phyloP scores from a whole-genome alignment of 257 asterid genomes.

The Sherardia arvensis region DNA sequence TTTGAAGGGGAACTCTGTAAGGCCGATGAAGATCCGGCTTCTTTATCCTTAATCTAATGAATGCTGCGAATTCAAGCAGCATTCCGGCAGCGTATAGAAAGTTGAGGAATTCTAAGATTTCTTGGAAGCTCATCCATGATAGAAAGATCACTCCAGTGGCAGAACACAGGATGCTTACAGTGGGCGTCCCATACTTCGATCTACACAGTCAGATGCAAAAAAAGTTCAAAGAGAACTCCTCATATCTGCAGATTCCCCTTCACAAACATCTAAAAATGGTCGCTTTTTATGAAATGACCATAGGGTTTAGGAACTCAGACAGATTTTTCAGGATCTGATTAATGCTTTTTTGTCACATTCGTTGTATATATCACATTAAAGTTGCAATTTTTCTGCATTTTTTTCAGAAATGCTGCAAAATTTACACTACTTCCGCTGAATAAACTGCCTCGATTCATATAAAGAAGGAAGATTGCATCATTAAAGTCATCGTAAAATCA shows the following conservation, averaged over 20 bases:
- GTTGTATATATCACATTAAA: background rate
- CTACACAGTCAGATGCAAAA: constrained; percentile 23
- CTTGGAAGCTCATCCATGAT: constrained; percentile 97
- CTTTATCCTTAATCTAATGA: constrained; percentile 54
- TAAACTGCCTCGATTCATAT: background rate
- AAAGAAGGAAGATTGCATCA: too few relatives aligned
- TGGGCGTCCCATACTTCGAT: constrained; percentile 86
- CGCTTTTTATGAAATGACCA: background rate
- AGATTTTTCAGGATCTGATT: background rate
- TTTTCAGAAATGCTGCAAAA: background rate
- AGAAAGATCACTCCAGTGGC: constrained; percentile 74
- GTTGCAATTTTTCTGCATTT: background rate
- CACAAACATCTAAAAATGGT: background rate
- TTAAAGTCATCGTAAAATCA: background rate
- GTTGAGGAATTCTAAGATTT: constrained; percentile 83
- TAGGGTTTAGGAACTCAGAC: background rate
- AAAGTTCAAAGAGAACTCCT: background rate
- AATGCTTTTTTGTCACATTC: background rate
- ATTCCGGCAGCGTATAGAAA: constrained; percentile 83
- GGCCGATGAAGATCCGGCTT: constrained; percentile 84
- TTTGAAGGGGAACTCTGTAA: constrained; percentile 63
- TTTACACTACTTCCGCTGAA: background rate
- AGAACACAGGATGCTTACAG: constrained; percentile 81
- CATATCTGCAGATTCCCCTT: background rate
- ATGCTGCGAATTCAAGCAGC: constrained; percentile 90